Conservation (phyloP, 148 eudicot genomes). For the Vaccinium macrocarpon region DNA sequence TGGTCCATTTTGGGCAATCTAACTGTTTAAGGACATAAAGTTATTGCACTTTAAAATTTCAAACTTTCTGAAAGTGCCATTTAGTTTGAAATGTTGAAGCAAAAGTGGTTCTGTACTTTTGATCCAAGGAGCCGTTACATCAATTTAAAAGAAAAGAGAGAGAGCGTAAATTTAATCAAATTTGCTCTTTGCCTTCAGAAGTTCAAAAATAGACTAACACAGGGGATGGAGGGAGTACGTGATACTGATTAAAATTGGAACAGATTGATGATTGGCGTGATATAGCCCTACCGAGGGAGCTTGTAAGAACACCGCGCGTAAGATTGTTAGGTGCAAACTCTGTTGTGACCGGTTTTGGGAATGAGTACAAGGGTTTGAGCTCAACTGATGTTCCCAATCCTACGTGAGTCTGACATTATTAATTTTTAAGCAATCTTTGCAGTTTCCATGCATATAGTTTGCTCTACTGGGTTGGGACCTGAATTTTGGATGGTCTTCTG, state of each 20-base stretch:
- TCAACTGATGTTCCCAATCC: slow-evolving; percentile 44
- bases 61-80: not conserved
- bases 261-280: slow-evolving; percentile 99
- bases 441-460: not conserved
- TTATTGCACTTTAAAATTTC: not conserved
- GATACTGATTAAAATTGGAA: slow-evolving; percentile 13
- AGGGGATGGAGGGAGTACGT: not conserved
- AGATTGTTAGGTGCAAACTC: slow-evolving; percentile 77
- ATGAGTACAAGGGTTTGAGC: slow-evolving; percentile 61
- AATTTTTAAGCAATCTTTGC: not conserved
- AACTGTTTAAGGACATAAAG: not conserved
- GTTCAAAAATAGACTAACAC: not conserved
- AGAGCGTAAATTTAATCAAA: not conserved
- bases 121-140: not conserved
- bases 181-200: not conserved
- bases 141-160: not conserved
- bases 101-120: not conserved
- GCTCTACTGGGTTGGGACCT: slow-evolving; percentile 8
- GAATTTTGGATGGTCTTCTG: slow-evolving; percentile 19
- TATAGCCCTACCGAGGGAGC: slow-evolving; percentile 75
- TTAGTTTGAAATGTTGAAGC: not conserved
- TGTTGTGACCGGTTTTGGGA: slow-evolving; percentile 85
- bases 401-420: slow-evolving; percentile 35
- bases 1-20: not conserved
- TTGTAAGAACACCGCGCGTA: slow-evolving; percentile 59